Evolutionary conservation across 1,284 basidiomycete genomes (phyloP).

Genomic region (Moesziomyces antarcticus): DNA sequence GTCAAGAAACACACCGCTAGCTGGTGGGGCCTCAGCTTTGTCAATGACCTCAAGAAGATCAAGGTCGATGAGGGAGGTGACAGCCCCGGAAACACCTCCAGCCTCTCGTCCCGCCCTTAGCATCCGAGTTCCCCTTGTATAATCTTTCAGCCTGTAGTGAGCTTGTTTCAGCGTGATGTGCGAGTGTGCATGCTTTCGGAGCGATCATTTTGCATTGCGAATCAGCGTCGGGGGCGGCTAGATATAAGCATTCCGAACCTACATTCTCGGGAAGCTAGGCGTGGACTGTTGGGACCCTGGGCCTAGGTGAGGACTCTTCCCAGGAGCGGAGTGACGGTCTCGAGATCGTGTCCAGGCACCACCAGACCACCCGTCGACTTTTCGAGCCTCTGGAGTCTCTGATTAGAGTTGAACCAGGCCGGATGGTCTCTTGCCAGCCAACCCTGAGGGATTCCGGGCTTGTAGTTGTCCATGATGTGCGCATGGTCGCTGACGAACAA

Average conservation of each 20-base stretch:
- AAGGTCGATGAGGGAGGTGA: constrained; percentile 43
- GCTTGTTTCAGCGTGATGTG: no score
- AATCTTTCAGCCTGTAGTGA: background rate
- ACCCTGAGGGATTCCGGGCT: constrained; percentile 53
- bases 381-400: constrained; percentile 52
- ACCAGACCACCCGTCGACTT: constrained; percentile 47
- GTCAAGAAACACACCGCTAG: constrained; percentile 66
- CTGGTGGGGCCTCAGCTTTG: constrained; percentile 66
- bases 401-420: constrained; percentile 59
- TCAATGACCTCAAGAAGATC: constrained; percentile 54
- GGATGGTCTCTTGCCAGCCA: constrained; percentile 58
- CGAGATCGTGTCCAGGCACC: constrained; percentile 53
- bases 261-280: no score
- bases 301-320: constrained; percentile 31
- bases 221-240: no score
- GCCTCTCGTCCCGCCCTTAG: constrained; percentile 17
- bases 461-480: constrained; percentile 57
- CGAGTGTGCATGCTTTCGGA: no score
- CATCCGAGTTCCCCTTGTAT: background rate
- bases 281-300: no score
- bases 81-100: constrained; percentile 21
- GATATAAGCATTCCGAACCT: no score
- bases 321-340: constrained; percentile 34
- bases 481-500: constrained; percentile 54
- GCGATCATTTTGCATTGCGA: no score